Base-by-base conservation (phyloP, 2,329 filamentous ascomycete genomes). In the Colletotrichum australisinense region DNA sequence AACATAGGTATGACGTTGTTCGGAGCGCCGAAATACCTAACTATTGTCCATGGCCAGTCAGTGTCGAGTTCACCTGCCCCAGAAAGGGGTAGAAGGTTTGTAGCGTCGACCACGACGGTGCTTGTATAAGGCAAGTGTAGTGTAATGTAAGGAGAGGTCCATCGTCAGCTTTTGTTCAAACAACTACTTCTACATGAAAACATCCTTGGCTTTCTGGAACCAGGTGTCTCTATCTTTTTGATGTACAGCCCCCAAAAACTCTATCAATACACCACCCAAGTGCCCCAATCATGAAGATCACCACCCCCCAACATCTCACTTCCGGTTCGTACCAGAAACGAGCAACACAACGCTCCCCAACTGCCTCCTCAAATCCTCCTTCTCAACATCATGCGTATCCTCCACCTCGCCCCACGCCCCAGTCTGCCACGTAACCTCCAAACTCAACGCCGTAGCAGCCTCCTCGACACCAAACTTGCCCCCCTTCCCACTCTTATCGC, bases 311-410 rank as follows among this genome's bases (percentile, higher is more conserved):
- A 14, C 4, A 60, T 55, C 30, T 72, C 57, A 74, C 57, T 63
- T 64, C 9, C 35, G 58, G 16, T 83, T 82, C 7, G 83, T 86
- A 1, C 93, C 93, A 69, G 90, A 92, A 11, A 98, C 93, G 63
- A 98, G 84, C 79, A 98, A 81, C 19, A 98, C 88, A 12, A 95
- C 94, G 81, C 95, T 97, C 16, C 96, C 97, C 73, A 98, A 85
- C 84, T 98, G 97, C 78, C 96, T 89, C 80, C 91, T 90, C 76
- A 98, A 78, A 83, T 99, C 97, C 83, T 97, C 96, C 82, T 92
- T 94, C 78, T 97, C 93, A 1, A 99, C 97, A 86, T 99, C 97
- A 84, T 99, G 97, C 32, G 95, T 98, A 83, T 99, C 95, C 82
- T 99, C 97, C 1, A 99, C 97, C 86, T 98, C 95, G 9, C 97